Evolutionary conservation across 2,329 filamentous ascomycete genomes (phyloP), one percentile per base, ranked within the genome.

Genomic region (Coniella lustricola): DNA sequence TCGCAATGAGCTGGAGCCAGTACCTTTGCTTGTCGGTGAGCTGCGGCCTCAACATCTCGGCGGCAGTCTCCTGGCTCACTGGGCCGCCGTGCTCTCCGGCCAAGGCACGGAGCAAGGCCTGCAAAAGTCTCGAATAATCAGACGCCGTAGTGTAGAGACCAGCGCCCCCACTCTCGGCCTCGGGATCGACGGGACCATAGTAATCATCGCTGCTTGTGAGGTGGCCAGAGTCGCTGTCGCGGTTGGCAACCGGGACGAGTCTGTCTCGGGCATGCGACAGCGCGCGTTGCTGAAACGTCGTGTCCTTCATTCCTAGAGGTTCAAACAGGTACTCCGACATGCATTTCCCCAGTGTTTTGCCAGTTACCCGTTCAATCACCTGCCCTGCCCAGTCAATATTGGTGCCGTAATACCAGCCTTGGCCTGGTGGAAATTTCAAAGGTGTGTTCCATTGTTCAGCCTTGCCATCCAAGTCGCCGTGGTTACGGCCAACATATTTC

Each of bases 381-480:
- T 68, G 50, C 3, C 71, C 73, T 0, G 69, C 73, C 66, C 71
- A 77, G 61, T 78, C 75, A 36, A 69, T 49, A 0, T 62, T 60
- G 3, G 64, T 56, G 4, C 75, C 73, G 50, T 79, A 79, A 25
- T 60, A 61, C 74, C 74, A 79, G 7, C 67, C 65, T 3, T 67
- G 62, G 1, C 74, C 76, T 0, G 75, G 71, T 3, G 61, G 53
- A 49, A 73, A 73, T 45, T 64, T 62, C 32, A 74, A 55, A 0
- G 72, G 75, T 48, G 67, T 67, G 40, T 56, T 59, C 58, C 66
- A 72, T 54, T 67, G 66, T 1, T 65, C 64, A 31, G 62, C 58
- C 31, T 55, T 64, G 52, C 59, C 66, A 22, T 62, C 54, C 14
- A 65, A 55, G 41, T 63, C 59, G n/a, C 56, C 55, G 0, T 57